Base-by-base conservation (phyloP, 768 basidiomycete genomes). In the Lentinula raphanica region DNA sequence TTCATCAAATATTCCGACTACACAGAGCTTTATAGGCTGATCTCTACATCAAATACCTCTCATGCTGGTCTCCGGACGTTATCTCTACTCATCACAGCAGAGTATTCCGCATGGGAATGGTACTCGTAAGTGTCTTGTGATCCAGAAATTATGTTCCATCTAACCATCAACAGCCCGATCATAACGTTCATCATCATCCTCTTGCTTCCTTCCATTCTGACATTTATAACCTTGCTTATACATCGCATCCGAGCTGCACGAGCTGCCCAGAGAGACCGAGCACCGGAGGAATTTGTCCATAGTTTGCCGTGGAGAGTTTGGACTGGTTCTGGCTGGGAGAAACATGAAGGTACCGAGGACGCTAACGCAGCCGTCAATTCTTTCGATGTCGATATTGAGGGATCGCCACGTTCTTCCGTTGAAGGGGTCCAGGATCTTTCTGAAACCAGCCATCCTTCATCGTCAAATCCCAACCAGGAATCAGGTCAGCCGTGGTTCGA, bases 1-100 rank as follows among this genome's bases (percentile, higher is more conserved):
- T 98, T 92, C 71, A 91, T 98, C 71, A 90, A 83, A 51, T 89
- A 86, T 63, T 81, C 89, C 36, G 90, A 93, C 63, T 98, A 93
- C 70, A 70, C 77, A 55, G 76, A 83, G 46, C 78, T 98, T 27
- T 79, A 76, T 56, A 72, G 78, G n/a, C 75, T 94, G 58, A 89
- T 95, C 59, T 71, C 78, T 23, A 71, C 80, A 27, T 91, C 88
- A 36, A 92, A 91, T 59, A 88, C 88, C 3, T 88, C 90, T 21
- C 88, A 92, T 65, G 85, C 86, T 36, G 90, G 89, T 40, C 65
- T 92, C 49, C 80, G 77, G 42, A 92, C 91, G 0, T 78, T 93
- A 28, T 88, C 89, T 1, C 73, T 93, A 25, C 75, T 88, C 58
- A 87, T 93, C 64, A 89, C 83, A 13, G 85, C 87, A 4, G 88